Conservation (phyloP, 345 rosid species). For the Pugionium cornutum region DNA sequence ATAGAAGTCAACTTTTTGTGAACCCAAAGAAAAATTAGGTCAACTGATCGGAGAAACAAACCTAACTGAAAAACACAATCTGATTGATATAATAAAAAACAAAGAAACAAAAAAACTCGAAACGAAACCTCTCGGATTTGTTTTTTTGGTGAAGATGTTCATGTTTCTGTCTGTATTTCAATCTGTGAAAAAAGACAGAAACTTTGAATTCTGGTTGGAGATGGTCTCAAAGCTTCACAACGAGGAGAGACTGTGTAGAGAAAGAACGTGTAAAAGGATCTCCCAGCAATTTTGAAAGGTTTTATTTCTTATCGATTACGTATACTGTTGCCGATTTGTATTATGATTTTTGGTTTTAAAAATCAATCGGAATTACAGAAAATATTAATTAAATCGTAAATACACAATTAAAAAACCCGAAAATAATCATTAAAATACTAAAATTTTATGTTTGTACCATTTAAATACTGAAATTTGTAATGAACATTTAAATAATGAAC, state of each 20-base stretch:
- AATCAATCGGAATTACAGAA: too few species aligned
- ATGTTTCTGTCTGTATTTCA: slow-evolving; percentile 19
- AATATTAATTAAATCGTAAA: too few species aligned
- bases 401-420: too few species aligned
- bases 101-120: neutral
- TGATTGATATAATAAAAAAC: neutral
- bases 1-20: slow-evolving; percentile 21
- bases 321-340: neutral
- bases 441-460: too few species aligned
- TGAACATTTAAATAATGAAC: too few species aligned
- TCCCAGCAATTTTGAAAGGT: slow-evolving; percentile 20
- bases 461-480: too few species aligned
- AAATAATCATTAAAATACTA: too few species aligned
- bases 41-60: neutral
- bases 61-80: neutral
- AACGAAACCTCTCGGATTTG: slow-evolving; percentile 70
- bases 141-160: slow-evolving; percentile 73
- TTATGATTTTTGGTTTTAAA: neutral
- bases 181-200: neutral
- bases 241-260: slow-evolving; percentile 23
- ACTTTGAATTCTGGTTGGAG: neutral
- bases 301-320: slow-evolving; percentile 23
- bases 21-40: neutral
- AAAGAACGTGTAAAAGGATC: slow-evolving; percentile 33
- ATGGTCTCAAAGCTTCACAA: slow-evolving; percentile 19